A percentile compares a stretch with the other conserved stretches of the same genome.
phyloP scores from a whole-genome alignment of 176 grass and related monocot species.

The Raddia distichophylla region DNA sequence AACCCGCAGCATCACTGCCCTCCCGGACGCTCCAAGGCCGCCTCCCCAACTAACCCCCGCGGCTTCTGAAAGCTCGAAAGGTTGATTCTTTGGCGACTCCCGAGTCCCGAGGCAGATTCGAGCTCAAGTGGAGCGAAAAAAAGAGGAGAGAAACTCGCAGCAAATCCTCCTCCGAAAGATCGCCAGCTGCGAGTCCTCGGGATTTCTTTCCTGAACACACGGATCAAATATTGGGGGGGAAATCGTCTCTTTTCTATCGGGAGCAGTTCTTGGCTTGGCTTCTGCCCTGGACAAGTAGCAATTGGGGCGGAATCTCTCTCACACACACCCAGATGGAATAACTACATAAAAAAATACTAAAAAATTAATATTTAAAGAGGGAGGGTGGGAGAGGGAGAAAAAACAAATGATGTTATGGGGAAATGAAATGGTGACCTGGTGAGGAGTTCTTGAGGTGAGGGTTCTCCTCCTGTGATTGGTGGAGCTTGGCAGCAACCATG shows the following conservation, averaged over 20 bases:
- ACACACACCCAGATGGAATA: conserved; percentile 38
- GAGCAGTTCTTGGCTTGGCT: conserved; percentile 45
- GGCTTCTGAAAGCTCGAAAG: conserved; percentile 43
- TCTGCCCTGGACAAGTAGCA: conserved; percentile 26
- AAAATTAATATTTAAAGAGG: not conserved
- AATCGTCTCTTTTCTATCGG: conserved; percentile 22
- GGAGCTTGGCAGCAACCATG: conserved; percentile 21
- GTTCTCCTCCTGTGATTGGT: conserved; percentile 39
- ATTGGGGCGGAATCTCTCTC: conserved; percentile 50
- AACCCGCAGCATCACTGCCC: conserved; percentile 19
- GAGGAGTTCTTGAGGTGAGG: conserved; percentile 33
- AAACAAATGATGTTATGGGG: not conserved
- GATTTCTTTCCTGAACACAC: conserved; percentile 27
- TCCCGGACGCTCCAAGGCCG: conserved; percentile 17
- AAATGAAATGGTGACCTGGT: conserved; percentile 48
- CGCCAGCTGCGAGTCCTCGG: conserved; percentile 4
- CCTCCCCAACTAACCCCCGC: not conserved
- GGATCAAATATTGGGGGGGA: conserved; percentile 26
- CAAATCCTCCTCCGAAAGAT: conserved; percentile 17
- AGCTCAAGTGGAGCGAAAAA: conserved; percentile 24
- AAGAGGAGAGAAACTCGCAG: not conserved
- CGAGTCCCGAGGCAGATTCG: conserved; percentile 44
- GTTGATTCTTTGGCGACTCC: conserved; percentile 25
- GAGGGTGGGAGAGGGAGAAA: not conserved
- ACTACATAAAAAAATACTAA: conserved; percentile 30